Evolutionary conservation across 2,329 filamentous ascomycete species (phyloP).

Genomic region (Diplodia corticola): DNA sequence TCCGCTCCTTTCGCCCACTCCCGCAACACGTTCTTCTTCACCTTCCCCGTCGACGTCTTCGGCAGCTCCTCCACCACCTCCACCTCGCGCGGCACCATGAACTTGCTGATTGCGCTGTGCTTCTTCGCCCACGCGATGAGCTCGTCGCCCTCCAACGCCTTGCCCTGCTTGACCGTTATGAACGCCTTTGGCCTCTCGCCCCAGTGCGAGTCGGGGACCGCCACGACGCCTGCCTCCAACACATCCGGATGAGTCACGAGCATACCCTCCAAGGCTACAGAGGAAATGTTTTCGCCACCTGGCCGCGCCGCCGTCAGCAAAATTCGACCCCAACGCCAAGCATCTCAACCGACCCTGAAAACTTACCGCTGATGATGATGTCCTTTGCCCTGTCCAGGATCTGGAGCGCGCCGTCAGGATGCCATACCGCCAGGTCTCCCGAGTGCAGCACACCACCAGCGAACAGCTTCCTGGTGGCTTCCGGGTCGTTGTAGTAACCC

Average conservation of each 20-base stretch:
- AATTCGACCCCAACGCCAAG: not conserved
- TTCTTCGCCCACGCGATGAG: constrained; percentile 85
- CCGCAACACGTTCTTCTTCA: constrained; percentile 89
- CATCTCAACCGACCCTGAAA: not conserved
- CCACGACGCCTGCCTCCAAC: constrained; percentile 88
- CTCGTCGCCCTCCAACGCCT: constrained; percentile 60
- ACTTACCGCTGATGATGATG: constrained; percentile 89
- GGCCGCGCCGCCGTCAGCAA: constrained; percentile 11
- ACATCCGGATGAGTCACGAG: constrained; percentile 84
- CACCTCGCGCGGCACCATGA: constrained; percentile 76
- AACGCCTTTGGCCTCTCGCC: constrained; percentile 96
- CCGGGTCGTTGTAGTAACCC: constrained; percentile 87
- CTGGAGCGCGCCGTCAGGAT: constrained; percentile 85
- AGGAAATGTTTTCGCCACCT: constrained; percentile 97
- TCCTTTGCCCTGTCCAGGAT: constrained; percentile 95
- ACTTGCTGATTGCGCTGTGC: constrained; percentile 78
- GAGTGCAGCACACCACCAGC: constrained; percentile 83
- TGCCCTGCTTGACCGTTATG: constrained; percentile 74
- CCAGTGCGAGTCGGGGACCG: constrained; percentile 86
- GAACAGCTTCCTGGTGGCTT: constrained; percentile 84
- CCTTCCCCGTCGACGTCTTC: constrained; percentile 96
- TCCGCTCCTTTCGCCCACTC: constrained; percentile 71
- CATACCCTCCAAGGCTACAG: constrained; percentile 87
- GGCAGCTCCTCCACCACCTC: constrained; percentile 85
- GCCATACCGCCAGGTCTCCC: constrained; percentile 91